Evolutionary conservation across 345 rosid genomes (phyloP), one percentile per base, ranked within the genome.

Genomic region (Nephelium lappaceum): DNA sequence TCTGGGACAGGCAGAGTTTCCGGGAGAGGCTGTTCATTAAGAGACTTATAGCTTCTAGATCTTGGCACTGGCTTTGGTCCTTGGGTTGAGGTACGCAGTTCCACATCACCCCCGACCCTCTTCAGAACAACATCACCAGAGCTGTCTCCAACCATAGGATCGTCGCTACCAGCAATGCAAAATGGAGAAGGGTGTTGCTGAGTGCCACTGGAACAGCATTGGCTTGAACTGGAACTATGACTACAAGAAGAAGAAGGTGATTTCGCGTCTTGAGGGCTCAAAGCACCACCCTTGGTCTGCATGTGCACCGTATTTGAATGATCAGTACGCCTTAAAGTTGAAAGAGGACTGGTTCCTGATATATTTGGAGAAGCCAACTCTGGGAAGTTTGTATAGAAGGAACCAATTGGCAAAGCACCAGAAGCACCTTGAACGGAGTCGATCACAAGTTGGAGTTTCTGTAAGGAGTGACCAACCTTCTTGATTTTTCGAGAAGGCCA

Each of bases 401-500:
- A 90, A 78, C 84, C 87, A 27, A 89, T 84, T 60, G 89, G 92
- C 76, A 91, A 73, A 77, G 93, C 77, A 79, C 92, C 96, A 5
- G 97, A 85, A 49, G 87, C 88, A 71, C 95, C 95, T 80, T 92
- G 81, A 55, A 93, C 98, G 0, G 98, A 93, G 82, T 93, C 89
- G 38, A 95, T 91, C 63, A 93, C 97, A 0, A 61, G 85, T 79
- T 93, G 97, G 77, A 95, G 88, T 79, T 91, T 93, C 86, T 89
- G 90, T 15, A 95, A 87, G 39, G 99, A 93, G 78, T 91, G 95
- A 61, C 92, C 98, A 12, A 93, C 99, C 87, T 93, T 95, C 91
- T 89, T 93, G 86, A 95, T 90, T 84, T 93, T 91, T 72, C 99
- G 92, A 76, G 99, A 95, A 45, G 99, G 99, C 99, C 99, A 96